Evolutionary conservation across 2,329 filamentous ascomycete genomes (phyloP).

Genomic region (Fusarium protoensiforme): DNA sequence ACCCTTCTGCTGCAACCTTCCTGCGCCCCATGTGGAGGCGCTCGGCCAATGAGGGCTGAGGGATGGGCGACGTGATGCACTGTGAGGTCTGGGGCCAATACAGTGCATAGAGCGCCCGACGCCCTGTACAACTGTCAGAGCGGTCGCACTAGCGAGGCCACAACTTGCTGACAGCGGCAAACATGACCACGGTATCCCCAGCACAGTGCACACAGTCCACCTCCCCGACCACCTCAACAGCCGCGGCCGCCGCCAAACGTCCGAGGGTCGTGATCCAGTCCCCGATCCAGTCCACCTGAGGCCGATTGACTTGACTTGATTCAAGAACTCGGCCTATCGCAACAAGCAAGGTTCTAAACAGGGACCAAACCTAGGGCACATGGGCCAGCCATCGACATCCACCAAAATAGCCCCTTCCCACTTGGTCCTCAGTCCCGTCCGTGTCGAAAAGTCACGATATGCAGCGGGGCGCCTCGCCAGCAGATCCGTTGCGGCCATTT

Average conservation of each 20-base stretch:
- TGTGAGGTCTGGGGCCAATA: background rate
- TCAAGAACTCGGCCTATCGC: conserved; percentile 31
- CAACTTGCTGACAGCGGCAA: conserved; percentile 7
- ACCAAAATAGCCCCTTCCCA: conserved; percentile 32
- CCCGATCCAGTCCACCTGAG: conserved; percentile 25
- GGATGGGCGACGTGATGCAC: conserved; percentile 2
- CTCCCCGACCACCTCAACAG: conserved; percentile 27
- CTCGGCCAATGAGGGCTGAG: conserved; percentile 34
- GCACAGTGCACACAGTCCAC: conserved; percentile 4
- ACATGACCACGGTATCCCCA: conserved; percentile 8
- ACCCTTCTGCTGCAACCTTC: conserved; percentile 34
- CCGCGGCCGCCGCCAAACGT: conserved; percentile 29
- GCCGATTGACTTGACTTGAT: conserved; percentile 21
- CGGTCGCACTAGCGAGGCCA: background rate
- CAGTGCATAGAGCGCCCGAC: background rate
- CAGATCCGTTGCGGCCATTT: conserved; percentile 42
- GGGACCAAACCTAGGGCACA: conserved; percentile 20
- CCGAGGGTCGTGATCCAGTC: conserved; percentile 24
- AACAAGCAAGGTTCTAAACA: conserved; percentile 21
- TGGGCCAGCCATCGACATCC: conserved; percentile 35
- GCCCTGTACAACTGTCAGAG: conserved; percentile 7
- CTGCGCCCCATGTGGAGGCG: conserved; percentile 35
- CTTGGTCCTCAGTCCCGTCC: conserved; percentile 17
- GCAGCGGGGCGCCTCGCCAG: conserved; percentile 39
- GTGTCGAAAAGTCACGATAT: conserved; percentile 38